Conservation (phyloP, 2,329 filamentous ascomycete species). For the Fusarium hainanense region DNA sequence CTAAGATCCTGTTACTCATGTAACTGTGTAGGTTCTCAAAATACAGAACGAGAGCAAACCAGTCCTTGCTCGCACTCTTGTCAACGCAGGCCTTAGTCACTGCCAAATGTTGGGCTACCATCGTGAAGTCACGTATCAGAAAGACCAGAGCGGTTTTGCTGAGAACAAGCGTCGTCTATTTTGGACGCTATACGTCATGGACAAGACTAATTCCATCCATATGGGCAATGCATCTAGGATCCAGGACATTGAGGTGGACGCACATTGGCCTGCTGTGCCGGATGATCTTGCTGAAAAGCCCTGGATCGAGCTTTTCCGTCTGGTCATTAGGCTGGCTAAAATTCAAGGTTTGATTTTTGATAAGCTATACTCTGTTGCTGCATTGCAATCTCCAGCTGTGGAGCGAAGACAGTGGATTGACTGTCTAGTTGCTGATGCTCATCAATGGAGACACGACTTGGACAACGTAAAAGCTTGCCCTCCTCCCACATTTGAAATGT, state of each 20-base stretch:
- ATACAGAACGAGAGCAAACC: conserved; percentile 25
- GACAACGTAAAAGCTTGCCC: conserved; percentile 6
- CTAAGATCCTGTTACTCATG: rapidly evolving
- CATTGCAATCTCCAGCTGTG: not conserved
- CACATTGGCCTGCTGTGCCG: conserved; percentile 9
- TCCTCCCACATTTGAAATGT: rapidly evolving
- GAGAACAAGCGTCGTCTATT: conserved; percentile 29
- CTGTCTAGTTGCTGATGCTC: conserved; percentile 5
- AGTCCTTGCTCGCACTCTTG: conserved; percentile 19
- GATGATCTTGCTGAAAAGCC: conserved; percentile 11
- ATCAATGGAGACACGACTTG: conserved; percentile 24
- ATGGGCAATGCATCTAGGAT: conserved; percentile 28
- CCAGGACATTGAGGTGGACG: conserved; percentile 35
- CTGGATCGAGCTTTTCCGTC: conserved; percentile 23
- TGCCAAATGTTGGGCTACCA: conserved; percentile 39
- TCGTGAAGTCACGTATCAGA: conserved; percentile 29
- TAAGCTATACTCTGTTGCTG: conserved; percentile 24
- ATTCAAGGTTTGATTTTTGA: conserved; percentile 25
- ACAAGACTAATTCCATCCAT: conserved; percentile 33
- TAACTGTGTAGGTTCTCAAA: conserved; percentile 17
- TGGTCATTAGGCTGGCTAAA: conserved; percentile 27
- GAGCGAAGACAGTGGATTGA: conserved; percentile 23
- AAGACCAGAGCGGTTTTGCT: conserved; percentile 9
- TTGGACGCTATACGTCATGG: conserved; percentile 36
- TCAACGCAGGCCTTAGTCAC: conserved; percentile 24